Evolutionary conservation across 176 grass and related monocot genomes (phyloP).

Genomic region (Secale cereale): DNA sequence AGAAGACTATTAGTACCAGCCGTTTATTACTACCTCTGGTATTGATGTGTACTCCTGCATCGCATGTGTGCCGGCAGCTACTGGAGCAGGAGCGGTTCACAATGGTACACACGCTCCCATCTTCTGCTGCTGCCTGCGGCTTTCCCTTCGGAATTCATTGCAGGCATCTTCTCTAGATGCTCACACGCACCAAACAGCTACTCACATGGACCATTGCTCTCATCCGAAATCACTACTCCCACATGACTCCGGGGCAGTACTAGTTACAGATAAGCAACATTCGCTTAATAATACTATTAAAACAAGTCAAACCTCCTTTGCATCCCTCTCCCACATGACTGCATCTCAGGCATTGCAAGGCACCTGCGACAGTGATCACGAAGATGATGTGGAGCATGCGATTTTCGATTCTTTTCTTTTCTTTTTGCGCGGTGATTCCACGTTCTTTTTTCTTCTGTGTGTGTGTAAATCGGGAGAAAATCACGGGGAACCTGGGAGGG

Average conservation of each 20-base stretch:
- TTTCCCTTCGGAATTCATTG: constrained; percentile 12
- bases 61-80: background rate
- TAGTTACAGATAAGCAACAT: background rate
- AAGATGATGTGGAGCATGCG: no score
- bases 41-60: background rate
- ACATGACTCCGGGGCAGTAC: background rate
- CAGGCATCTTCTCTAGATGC: background rate
- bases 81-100: background rate
- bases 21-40: background rate
- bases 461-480: background rate
- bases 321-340: background rate
- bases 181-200: constrained; percentile 3
- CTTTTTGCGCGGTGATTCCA: background rate
- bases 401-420: background rate
- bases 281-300: background rate
- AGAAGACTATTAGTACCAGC: background rate
- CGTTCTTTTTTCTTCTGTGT: no score
- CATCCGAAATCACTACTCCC: background rate
- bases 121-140: background rate
- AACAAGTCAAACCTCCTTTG: background rate
- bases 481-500: background rate
- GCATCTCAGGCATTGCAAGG: background rate
- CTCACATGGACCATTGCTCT: background rate
- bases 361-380: no score
- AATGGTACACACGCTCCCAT: background rate